Base-by-base conservation (phyloP, 2,329 filamentous ascomycete species). In the Whalleya microplaca region DNA sequence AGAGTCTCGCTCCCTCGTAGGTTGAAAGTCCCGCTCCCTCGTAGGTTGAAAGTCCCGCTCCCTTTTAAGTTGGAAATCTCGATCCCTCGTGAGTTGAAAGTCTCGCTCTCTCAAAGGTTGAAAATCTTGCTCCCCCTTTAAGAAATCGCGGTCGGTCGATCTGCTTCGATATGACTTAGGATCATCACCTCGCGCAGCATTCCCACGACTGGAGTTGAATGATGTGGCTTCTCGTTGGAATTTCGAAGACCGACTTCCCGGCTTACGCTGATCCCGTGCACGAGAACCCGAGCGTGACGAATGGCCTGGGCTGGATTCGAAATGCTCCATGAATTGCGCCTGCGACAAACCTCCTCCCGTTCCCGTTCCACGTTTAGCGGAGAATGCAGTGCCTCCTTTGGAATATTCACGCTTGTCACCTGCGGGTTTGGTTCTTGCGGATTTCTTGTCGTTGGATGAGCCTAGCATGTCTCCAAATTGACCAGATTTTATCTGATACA, bases 401-500 rank as follows among this genome's bases (percentile, higher is more conserved):
- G 53, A 42, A 44, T 64, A 45, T 44, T 57, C 29, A 18, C 48
- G 46, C 14, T 55, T 50, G 19, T 51, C 41, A 6, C 50, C 14
- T 32, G 51, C 55, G 45, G 69, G 23, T 68, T 21, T 41, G n/a
- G 21, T 20, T 20, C 9, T 18, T 16, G 29, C 47, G 40, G 57
- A 41, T 14, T 27, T 48, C 4, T 27, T 27, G 9, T 9, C 23
- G 9, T 27, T 9, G 4, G 9, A 27, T 27, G 9, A 4, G n/a
- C 48, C 46, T 20, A 73, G 10, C 21, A 73, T 65, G 2, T 75
- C 70, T 45, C 72, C 69, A 27, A 80, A 60, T 19, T 67, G 58
- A 2, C 80, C 82, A 50, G 77, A 74, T 64, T 82, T 83, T 56
- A 82, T 66, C 64, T 80, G 73, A 52, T 83, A 84, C 2, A 86